These are phyloP conservation scores for Hygrophoropsis aurantiaca DNA, from an alignment of 768 basidiomycete genomes.

Conservation along the genomic window DNA sequence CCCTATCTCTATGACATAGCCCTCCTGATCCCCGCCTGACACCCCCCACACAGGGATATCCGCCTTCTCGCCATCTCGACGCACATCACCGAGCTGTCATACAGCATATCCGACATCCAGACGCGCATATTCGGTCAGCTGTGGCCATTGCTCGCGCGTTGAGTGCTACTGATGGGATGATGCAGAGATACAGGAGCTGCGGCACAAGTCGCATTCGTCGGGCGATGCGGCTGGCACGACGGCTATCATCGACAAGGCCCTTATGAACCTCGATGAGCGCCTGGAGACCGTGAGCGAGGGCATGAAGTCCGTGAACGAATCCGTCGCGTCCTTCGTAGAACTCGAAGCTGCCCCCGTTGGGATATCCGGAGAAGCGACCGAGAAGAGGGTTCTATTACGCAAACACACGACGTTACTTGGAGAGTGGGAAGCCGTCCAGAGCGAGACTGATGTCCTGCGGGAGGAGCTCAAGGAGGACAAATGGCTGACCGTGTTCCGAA, in stretches of 20 bases:
- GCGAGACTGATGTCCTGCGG: conserved; percentile 75
- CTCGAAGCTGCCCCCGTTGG: conserved; percentile 49
- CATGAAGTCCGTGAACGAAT: conserved; percentile 66
- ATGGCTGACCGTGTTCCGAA: conserved; percentile 93
- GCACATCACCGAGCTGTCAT: conserved; percentile 85
- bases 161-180: not conserved
- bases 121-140: conserved; percentile 83
- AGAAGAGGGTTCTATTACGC: conserved; percentile 49
- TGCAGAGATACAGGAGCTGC: conserved; percentile 88
- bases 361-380: conserved; percentile 35
- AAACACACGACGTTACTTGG: conserved; percentile 71
- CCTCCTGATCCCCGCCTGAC: conserved; percentile 17
- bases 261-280: conserved; percentile 77
- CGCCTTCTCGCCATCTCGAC: conserved; percentile 77
- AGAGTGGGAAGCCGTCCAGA: conserved; percentile 83
- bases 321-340: conserved; percentile 59
- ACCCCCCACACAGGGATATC: conserved; percentile 63
- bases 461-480: conserved; percentile 98
- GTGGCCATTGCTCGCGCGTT: conserved; percentile 11
- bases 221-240: conserved; percentile 59
- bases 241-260: conserved; percentile 74
- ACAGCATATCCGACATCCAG: conserved; percentile 85
- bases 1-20: conserved; percentile 6
- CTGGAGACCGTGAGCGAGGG: conserved; percentile 72
- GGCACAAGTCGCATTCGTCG: conserved; percentile 78